Evolutionary conservation across 2,329 filamentous ascomycete genomes (phyloP).

Genomic region (Sporothrix pseudoabietina): DNA sequence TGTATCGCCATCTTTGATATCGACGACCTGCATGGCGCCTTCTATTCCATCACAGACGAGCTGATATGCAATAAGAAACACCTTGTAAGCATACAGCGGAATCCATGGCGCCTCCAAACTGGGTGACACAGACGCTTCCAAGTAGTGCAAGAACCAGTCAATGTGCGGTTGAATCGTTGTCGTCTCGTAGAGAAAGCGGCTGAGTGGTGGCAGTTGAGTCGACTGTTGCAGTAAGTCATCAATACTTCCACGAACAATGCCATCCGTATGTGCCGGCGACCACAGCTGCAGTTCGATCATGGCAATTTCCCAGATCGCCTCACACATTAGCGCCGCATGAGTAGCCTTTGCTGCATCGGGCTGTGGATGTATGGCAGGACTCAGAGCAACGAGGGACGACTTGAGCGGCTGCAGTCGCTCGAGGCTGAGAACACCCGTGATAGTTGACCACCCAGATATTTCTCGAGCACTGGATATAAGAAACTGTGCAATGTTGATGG

Average conservation of each 20-base stretch:
- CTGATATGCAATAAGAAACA: slow-evolving; percentile 47
- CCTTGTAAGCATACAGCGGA: slow-evolving; percentile 46
- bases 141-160: slow-evolving; percentile 31
- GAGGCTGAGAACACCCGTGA: slow-evolving; percentile 47
- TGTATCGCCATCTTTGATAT: slow-evolving; percentile 41
- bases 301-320: slow-evolving; percentile 47
- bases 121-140: slow-evolving; percentile 31
- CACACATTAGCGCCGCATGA: slow-evolving; percentile 36
- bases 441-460: slow-evolving; percentile 48
- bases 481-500: slow-evolving; percentile 48
- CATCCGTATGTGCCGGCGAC: slow-evolving; percentile 46
- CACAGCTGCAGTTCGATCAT: slow-evolving; percentile 49
- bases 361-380: slow-evolving; percentile 38
- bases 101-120: slow-evolving; percentile 46
- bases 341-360: neutral
- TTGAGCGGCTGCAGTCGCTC: slow-evolving; percentile 44
- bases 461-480: slow-evolving; percentile 47
- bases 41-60: slow-evolving; percentile 40
- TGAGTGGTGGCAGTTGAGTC: slow-evolving; percentile 40
- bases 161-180: slow-evolving; percentile 37
- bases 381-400: slow-evolving; percentile 43
- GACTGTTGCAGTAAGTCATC: slow-evolving; percentile 42
- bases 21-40: slow-evolving; percentile 33
- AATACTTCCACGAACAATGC: slow-evolving; percentile 44
- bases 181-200: slow-evolving; percentile 41